Base-by-base conservation (phyloP, 805 yeast genomes). In the Monosporozyma aerobia region DNA sequence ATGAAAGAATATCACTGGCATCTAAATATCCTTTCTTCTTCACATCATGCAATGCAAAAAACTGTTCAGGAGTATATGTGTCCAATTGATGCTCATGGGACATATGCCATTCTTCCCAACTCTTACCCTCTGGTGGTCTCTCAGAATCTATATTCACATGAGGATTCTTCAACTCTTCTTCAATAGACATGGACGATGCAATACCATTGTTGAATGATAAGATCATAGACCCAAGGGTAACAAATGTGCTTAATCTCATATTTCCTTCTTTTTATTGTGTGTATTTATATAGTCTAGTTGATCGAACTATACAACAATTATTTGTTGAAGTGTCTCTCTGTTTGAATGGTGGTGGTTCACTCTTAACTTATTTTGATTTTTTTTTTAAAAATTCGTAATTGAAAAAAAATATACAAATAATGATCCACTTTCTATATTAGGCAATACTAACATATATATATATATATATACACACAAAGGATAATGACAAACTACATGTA, bases 71-170 rank as follows among this genome's bases (percentile, higher is more conserved):
- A 56, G 86, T 95, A 61, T 81, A 88, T 29, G 75, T 73, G 56
- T 86, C 90, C 54, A 87, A 58, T 16, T 81, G 85, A 70, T 92
- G 97, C 70, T 92, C 98, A 59, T 81, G 82, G 59, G 79, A 74
- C 97, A 92, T 90, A 68, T 92, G 98, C 87, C 90, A 85, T 59
- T 78, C 77, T 61, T 85, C 88, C 95, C 95, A 87, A 16, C 79
- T 69, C 39, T 80, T 60, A 0, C 79, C 81, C 10, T 68, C 69
- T 2, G 89, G 89, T 29, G 73, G 74, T 35, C 57, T 53, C 53
- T 77, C 79, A 8, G 32, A 54, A 47, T 67, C 71, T 23, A 63
- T 58, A 52, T 68, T 67, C 4, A 65, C 58, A 9, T 60, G 57
- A 0, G 63, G 54, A 43, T 62, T 60, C 10, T 37, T 37, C 8